Evolutionary conservation across 2,329 filamentous ascomycete species (phyloP), one percentile per base, ranked within the genome.

Genomic region (Drechmeria coniospora): DNA sequence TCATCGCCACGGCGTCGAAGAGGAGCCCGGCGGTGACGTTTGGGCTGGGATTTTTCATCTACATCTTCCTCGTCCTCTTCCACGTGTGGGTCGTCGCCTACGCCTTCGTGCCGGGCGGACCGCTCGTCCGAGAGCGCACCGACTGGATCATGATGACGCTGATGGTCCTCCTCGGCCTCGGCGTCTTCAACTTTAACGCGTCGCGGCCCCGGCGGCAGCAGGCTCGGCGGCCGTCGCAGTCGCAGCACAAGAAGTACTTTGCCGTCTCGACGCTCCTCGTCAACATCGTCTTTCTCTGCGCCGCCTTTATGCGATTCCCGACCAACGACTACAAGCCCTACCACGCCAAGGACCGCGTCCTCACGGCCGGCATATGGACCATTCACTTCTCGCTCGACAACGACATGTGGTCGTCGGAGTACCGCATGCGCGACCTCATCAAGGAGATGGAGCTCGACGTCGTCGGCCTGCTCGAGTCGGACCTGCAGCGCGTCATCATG

Each of bases 81-180:
- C 87, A 95, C 47, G 84, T 94, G 30, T 98, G 90, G 90, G 80
- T 94, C 20, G 90, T 98, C 8, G 90, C 90, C 2, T 98, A 98
- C 45, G 90, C 90, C 9, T 98, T 98, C 42, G 90, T 98, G 3
- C 90, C 90, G 2, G 90, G 90, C 28, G 90, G 90, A 2, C 83
- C 83, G 3, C 66, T 93, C 1, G 80, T 98, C 23, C 77, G 90
- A 24, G 90, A 98, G 51, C 86, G 77, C 46, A 98, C 86, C 1
- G 87, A 95, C 49, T 94, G 86, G 80, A 68, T 98, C 45, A 92
- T 95, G 83, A 68, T 72, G 5, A 70, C 69, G 6, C 92, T 70
- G 46, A 92, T 95, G 80, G 50, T 83, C 3, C 63, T 77, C 32
- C 77, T 98, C 36, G 90, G 83, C 17, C 74, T 73, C 25, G 90